A percentile compares a stretch with the other conserved stretches of the same genome.
These are phyloP conservation scores for Ilex asprella DNA, from an alignment of 257 asterid species.

Conservation along the genomic window DNA sequence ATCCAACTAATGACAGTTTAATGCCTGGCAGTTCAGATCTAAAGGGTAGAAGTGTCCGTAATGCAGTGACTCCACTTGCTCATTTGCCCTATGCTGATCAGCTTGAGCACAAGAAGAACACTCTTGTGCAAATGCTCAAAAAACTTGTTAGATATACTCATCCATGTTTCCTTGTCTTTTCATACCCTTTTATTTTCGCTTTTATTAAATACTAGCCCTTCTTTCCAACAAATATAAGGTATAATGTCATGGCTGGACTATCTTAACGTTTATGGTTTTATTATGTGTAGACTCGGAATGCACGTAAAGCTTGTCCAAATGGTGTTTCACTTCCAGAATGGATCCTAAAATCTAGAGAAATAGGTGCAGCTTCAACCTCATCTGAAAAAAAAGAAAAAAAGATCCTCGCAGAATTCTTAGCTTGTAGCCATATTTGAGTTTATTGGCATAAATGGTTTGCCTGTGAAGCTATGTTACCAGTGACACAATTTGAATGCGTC, in stretches of 20 bases:
- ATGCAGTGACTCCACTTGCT: conserved; percentile 95
- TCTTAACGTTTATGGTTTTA: not conserved
- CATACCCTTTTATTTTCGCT: not conserved
- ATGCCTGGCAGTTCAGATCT: conserved; percentile 26
- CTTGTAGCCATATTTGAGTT: not conserved
- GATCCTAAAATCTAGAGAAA: conserved; percentile 79
- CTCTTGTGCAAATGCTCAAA: conserved; percentile 67
- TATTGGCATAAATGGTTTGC: not conserved
- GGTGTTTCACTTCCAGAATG: conserved; percentile 89
- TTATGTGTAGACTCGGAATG: conserved; percentile 70
- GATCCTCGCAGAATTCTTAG: not conserved
- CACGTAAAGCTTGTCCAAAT: conserved; percentile 85
- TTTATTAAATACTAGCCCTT: not conserved
- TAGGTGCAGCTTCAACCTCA: conserved; percentile 46
- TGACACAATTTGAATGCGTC: not conserved
- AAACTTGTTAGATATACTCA: conserved; percentile 48
- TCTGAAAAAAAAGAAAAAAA: not conserved
- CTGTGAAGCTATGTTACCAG: not conserved
- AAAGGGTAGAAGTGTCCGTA: conserved; percentile 65
- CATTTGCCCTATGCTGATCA: conserved; percentile 84
- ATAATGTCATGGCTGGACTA: not conserved
- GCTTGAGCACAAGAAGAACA: conserved; percentile 71
- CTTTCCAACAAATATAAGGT: not conserved
- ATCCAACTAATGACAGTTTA: conserved; percentile 21
- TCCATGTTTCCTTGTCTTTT: not conserved